Conservation (phyloP, 2,329 filamentous ascomycete genomes). For the Sclerotinia sclerotiorum region DNA sequence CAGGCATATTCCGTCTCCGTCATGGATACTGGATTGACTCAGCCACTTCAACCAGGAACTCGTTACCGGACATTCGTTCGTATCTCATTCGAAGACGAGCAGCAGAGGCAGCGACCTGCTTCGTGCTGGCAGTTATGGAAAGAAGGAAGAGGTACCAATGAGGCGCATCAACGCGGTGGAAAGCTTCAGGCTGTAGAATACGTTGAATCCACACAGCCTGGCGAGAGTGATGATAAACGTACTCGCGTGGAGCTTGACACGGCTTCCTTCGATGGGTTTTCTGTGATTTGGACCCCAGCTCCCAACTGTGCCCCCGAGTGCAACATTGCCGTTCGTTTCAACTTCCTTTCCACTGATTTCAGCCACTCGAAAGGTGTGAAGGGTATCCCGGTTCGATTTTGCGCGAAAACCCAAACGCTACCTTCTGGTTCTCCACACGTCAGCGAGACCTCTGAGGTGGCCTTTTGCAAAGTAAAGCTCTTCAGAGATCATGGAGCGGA, state of each 20-base stretch:
- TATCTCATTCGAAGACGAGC: slow-evolving; percentile 96
- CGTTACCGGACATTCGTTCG: slow-evolving; percentile 88
- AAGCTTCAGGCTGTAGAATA: slow-evolving; percentile 94
- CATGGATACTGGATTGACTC: slow-evolving; percentile 68
- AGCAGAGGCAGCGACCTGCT: slow-evolving; percentile 80
- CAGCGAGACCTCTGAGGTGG: slow-evolving; percentile 66
- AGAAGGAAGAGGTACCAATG: slow-evolving; percentile 90
- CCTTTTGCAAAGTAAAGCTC: slow-evolving; percentile 94
- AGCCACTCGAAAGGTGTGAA: slow-evolving; percentile 99
- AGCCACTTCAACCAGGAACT: slow-evolving; percentile 58
- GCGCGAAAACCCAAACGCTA: slow-evolving; percentile 79
- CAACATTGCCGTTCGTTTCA: slow-evolving; percentile 89
- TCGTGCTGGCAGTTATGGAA: slow-evolving; percentile 94
- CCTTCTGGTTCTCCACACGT: slow-evolving; percentile 51
- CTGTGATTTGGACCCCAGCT: slow-evolving; percentile 81
- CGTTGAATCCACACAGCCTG: slow-evolving; percentile 65
- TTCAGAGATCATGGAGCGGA: slow-evolving; percentile 96
- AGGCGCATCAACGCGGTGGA: slow-evolving; percentile 89
- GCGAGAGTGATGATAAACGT: slow-evolving; percentile 63
- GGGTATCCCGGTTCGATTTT: slow-evolving; percentile 90
- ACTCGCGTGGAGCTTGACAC: slow-evolving; percentile 69
- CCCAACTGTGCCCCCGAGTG: slow-evolving; percentile 70
- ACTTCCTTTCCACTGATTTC: slow-evolving; percentile 97
- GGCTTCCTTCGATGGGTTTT: slow-evolving; percentile 91
- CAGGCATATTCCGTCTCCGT: slow-evolving; percentile 89